These are phyloP conservation scores for Solidago caesia DNA, from an alignment of 129 eudicot species.

Conservation along the genomic window DNA sequence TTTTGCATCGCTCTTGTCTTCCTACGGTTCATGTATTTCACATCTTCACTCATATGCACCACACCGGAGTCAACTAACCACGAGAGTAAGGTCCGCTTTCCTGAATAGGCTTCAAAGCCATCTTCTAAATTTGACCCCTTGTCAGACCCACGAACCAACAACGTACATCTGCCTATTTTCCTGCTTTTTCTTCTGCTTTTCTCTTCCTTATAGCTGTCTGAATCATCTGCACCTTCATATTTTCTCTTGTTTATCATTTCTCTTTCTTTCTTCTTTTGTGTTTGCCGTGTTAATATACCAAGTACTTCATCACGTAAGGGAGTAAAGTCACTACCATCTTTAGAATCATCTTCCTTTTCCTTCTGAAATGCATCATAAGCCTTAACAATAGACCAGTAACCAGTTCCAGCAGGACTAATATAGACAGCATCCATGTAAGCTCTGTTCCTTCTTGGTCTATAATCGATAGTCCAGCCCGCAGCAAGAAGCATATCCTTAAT, in stretches of 20 bases:
- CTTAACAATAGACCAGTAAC: conserved; percentile 84
- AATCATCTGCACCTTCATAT: conserved; percentile 34
- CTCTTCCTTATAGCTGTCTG: conserved; percentile 42
- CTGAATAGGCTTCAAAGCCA: conserved; percentile 63
- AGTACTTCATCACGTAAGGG: conserved; percentile 64
- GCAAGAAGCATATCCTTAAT: conserved; percentile 70
- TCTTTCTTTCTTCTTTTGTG: conserved; percentile 54
- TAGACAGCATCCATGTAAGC: conserved; percentile 83
- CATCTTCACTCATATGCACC: conserved; percentile 56
- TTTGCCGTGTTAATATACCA: conserved; percentile 71
- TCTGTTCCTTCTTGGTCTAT: conserved; percentile 74
- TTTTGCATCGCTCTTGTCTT: conserved; percentile 62
- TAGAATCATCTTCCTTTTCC: conserved; percentile 42
- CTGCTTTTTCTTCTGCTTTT: conserved; percentile 56
- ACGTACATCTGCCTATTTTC: conserved; percentile 60
- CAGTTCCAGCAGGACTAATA: conserved; percentile 76
- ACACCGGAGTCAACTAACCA: conserved; percentile 82
- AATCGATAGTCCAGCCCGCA: conserved; percentile 90
- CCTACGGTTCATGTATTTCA: conserved; percentile 65
- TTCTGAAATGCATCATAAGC: conserved; percentile 83
- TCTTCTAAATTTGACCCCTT: conserved; percentile 51
- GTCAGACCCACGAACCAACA: conserved; percentile 63
- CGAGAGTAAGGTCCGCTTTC: conserved; percentile 67
- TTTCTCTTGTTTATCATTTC: conserved; percentile 60
- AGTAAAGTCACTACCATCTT: conserved; percentile 43